Evolutionary conservation across 306 rosid genomes (phyloP), one percentile per base, ranked within the genome.

Genomic region (Lathyrus sativus): DNA sequence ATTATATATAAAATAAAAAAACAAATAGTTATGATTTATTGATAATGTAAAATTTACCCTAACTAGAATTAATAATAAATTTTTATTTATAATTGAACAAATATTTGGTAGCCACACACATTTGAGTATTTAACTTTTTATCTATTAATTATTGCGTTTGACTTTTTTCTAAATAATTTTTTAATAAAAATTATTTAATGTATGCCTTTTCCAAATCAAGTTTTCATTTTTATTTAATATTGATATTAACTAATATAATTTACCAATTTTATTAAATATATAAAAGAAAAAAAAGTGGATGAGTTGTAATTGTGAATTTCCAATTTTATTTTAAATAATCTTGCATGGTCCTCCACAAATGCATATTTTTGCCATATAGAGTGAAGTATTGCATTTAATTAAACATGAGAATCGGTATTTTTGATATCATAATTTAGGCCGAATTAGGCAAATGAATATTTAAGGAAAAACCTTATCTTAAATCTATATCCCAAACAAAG

Each of bases 391-490:
- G 9, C 70, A 75, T 24, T 62, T 35, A 58, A 13, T 60, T 75
- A 17, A 55, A 53, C 3, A 31, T 4, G 55, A 13, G 9, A 44
- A 44, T 62, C n/a, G 80, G 58, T 15, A 11, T 39, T n/a, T 37
- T 31, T 33, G 5, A 2, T 0, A 14, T 39, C 12, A 9, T 48
- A 49, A 37, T 49, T 70, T 68, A 61, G 65, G 69, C 7, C 18
- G 49, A 73, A 29, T 76, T 73, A 54, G 76, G 76, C 42, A 65
- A 63, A 39, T n/a, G 49, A 62, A 68, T 35, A 35, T 29, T 62
- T 19, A n/a, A 26, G 49, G 72, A 46, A 71, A 68, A 28, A 71
- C 49, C 75, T 56, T 42, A 72, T 72, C 72, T 38, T 13, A 12
- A 28, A 56, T 56, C 11, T 2, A 7, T 4, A 3, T 53, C 9